Evolutionary conservation across 2,329 filamentous ascomycete species (phyloP), one percentile per base, ranked within the genome.

Genomic region (Fusarium coicis): DNA sequence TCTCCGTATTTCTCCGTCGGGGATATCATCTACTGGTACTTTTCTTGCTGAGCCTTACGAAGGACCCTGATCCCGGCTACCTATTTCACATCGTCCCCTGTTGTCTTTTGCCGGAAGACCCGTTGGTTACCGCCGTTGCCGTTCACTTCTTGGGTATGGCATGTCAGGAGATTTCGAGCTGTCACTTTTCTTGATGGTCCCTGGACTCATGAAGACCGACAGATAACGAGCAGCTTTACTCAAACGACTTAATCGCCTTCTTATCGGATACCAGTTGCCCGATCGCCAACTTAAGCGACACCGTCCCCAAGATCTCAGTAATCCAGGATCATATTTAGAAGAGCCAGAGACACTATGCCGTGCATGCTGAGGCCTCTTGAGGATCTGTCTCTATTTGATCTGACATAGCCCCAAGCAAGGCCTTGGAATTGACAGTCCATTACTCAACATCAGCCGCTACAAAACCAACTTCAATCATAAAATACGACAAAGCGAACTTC

Each of bases 91-190:
- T 49, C n/a, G n/a, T 26, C 55, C 63, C 71, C 42, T 74, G 50
- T 55, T 36, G 28, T 32, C 21, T 46, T 54, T 57, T 64, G 49
- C 59, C 57, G 49, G 47, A 43, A 42, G 63, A 66, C 58, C 72
- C 64, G 46, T 61, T 30, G 26, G 32, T 62, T 63, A 70, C 72
- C 72, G 72, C 32, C 43, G 56, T 53, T 72, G 70, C 71, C 71
- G 71, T 62, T 64, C 40, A 43, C 47, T 54, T 49, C 18, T 43
- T n/a, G 47, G 42, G 47, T 18, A 63, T n/a, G n/a, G 50, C 44
- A 54, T 54, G 28, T 66, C 68, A 69, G 68, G 63, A 72, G 63
- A 72, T 62, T 61, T 39, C 26, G 39, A 69, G 50, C 42, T 37
- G 34, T 62, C 42, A 37, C 30, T 32, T 55, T 59, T 47, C 39